Percentiles rank a stretch among this genome's conserved stretches.
phyloP scores from a whole-genome alignment of 371 early-diverging fungal species.

The Syncephalastrum racemosum region DNA sequence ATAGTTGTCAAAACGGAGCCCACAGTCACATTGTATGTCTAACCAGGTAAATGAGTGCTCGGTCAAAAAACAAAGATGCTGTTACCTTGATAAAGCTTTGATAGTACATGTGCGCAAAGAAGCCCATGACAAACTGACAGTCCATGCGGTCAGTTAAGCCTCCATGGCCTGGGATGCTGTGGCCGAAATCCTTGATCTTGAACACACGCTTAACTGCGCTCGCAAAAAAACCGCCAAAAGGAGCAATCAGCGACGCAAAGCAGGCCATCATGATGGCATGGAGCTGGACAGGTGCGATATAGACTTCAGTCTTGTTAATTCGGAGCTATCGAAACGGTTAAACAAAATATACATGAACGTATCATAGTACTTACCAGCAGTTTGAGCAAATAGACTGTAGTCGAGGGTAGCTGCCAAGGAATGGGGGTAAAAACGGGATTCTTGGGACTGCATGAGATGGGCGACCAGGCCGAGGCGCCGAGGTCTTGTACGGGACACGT shows the following conservation, averaged over 20 bases:
- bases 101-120: constrained; percentile 93
- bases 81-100: constrained; percentile 80
- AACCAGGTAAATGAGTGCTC: neutral
- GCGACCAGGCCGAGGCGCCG: constrained; percentile 48
- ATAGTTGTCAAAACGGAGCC: constrained; percentile 54
- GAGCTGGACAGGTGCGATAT: constrained; percentile 85
- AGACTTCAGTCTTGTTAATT: constrained; percentile 35
- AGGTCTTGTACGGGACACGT: constrained; percentile 79
- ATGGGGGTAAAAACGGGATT: constrained; percentile 48
- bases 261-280: constrained; percentile 89
- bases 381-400: constrained; percentile 25
- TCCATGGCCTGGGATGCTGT: constrained; percentile 98
- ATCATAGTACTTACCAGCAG: constrained; percentile 25
- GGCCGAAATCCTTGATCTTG: constrained; percentile 99
- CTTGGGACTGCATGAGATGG: constrained; percentile 45
- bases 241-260: constrained; percentile 97
- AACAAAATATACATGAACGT: constrained; percentile 8
- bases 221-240: constrained; percentile 99
- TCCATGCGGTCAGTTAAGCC: constrained; percentile 99
- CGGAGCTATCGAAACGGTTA: constrained; percentile 16
- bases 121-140: constrained; percentile 97
- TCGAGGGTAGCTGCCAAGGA: constrained; percentile 40
- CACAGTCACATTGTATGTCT: constrained; percentile 54
- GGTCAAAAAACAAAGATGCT: neutral
- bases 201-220: constrained; percentile 98